Evolutionary conservation across 108 stramenopile species (phyloP).

Genomic region (Cyclostephanos invisitatus): DNA sequence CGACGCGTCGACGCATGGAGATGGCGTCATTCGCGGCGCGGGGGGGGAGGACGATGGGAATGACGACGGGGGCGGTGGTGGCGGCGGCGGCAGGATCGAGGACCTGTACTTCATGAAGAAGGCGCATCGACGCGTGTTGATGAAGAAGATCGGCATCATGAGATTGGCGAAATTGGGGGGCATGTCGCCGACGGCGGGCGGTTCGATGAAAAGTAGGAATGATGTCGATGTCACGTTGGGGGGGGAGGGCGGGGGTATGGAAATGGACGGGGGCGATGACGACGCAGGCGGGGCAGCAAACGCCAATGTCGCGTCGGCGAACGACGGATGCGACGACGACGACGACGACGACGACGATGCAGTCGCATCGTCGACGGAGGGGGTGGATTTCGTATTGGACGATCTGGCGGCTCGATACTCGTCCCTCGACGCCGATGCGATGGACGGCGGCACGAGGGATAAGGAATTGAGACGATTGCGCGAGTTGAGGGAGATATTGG

Average conservation of each 20-base stretch:
- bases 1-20: neutral
- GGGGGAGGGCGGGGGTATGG: neutral
- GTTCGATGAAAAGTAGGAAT: neutral
- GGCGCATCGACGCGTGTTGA: conserved; percentile 4
- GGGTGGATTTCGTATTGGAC: neutral
- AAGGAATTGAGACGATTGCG: conserved; percentile 1
- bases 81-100: neutral
- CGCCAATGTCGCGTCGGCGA: neutral
- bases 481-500: neutral
- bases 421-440: neutral
- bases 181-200: neutral
- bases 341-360: neutral
- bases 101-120: conserved; percentile 17
- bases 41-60: no score
- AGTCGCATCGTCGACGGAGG: no score
- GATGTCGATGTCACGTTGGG: no score
- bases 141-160: conserved; percentile 6
- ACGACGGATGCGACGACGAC: no score
- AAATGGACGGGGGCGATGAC: no score
- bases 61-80: no score
- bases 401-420: neutral
- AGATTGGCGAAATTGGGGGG: neutral
- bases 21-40: no score
- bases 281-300: no score
- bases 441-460: neutral